A percentile compares a stretch with the other conserved stretches of the same genome.
These are phyloP conservation scores for Thymus mandschuricus DNA, from an alignment of 257 asterid genomes.

Conservation along the genomic window DNA sequence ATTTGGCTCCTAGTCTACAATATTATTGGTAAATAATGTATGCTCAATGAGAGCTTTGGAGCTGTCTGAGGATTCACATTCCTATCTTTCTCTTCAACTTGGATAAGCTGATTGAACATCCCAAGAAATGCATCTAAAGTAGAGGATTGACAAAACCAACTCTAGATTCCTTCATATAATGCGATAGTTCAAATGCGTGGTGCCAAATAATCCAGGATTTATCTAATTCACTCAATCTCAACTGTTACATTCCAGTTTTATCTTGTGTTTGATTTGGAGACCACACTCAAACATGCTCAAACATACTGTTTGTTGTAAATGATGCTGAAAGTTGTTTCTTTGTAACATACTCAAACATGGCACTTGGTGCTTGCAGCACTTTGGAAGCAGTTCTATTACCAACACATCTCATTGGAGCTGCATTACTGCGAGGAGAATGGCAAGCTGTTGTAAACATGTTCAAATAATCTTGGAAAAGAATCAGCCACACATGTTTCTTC, in stretches of 20 bases:
- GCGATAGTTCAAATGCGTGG: background rate
- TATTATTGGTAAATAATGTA: background rate
- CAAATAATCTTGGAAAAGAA: constrained; percentile 28
- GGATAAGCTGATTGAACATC: constrained; percentile 26
- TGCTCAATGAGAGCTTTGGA: background rate
- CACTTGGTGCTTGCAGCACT: constrained; percentile 59
- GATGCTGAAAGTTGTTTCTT: constrained; percentile 3
- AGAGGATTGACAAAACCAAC: constrained; percentile 17
- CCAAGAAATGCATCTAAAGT: background rate
- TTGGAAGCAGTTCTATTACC: constrained; percentile 93
- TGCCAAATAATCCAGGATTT: background rate
- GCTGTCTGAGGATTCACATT: constrained; percentile 4
- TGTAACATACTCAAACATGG: no score
- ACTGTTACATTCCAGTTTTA: background rate
- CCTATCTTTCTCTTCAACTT: constrained; percentile 1
- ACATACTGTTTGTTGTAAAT: constrained; percentile 20
- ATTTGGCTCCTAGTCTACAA: constrained; percentile 3
- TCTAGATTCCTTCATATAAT: background rate
- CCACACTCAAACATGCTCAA: background rate
- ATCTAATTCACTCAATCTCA: background rate
- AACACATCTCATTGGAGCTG: constrained; percentile 91
- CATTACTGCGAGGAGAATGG: constrained; percentile 94
- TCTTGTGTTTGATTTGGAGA: background rate
- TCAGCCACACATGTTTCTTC: constrained; percentile 36
- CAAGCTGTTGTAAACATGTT: constrained; percentile 60